Evolutionary conservation across 768 basidiomycete species (phyloP).

Genomic region (Mycena leptocephala): DNA sequence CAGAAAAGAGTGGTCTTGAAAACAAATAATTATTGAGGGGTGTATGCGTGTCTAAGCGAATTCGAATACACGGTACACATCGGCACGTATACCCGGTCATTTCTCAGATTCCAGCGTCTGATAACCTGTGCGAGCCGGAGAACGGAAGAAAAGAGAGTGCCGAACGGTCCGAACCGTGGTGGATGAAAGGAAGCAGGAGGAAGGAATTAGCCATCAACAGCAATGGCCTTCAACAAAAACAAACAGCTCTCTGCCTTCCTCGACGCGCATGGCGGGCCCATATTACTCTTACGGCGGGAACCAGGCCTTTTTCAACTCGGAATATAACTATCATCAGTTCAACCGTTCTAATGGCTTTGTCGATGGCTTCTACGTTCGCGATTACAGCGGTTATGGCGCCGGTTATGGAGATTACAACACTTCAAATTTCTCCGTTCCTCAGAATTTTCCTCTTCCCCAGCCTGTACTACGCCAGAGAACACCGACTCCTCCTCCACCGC

Average conservation of each 20-base stretch:
- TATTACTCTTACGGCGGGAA: constrained; percentile 12
- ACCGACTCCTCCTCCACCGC: constrained; percentile 17
- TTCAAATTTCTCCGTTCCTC: background rate
- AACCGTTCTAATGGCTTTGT: background rate
- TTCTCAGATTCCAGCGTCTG: background rate
- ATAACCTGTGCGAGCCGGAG: too few species aligned
- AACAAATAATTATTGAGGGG: background rate
- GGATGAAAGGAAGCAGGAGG: background rate
- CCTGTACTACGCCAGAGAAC: constrained; percentile 7
- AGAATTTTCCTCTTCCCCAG: background rate
- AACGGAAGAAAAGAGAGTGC: background rate
- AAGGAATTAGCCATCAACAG: background rate
- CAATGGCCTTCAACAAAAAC: background rate
- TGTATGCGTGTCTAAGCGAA: too few species aligned
- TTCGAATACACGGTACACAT: too few species aligned
- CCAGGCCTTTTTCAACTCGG: constrained; percentile 11
- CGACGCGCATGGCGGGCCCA: background rate
- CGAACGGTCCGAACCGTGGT: background rate
- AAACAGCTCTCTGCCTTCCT: background rate
- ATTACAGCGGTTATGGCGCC: background rate
- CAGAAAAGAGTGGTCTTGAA: background rate
- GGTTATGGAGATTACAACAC: background rate
- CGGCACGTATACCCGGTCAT: background rate
- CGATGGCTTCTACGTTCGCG: background rate
- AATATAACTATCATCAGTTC: constrained; percentile 6